Conservation (phyloP, 2,329 filamentous ascomycete genomes). For the Clarireedia monteithiana region DNA sequence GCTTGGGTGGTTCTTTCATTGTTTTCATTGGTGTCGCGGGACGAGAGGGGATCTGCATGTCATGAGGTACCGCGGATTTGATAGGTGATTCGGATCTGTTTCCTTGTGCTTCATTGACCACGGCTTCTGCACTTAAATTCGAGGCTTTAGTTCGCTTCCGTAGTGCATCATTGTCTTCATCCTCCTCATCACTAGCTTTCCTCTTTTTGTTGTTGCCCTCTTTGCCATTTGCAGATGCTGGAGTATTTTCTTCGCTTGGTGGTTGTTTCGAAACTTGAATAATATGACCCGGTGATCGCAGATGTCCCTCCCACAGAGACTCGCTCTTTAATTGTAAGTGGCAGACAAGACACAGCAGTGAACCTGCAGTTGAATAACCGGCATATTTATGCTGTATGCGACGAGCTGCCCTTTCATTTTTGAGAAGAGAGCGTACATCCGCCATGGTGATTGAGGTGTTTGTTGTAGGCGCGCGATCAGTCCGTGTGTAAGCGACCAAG, state of each 20-base stretch:
- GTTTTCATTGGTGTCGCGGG: constrained; percentile 48
- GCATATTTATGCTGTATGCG: constrained; percentile 64
- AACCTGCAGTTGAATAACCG: constrained; percentile 59
- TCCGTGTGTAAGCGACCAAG: background rate
- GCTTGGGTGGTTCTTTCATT: constrained; percentile 34
- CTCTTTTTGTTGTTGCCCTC: constrained; percentile 39
- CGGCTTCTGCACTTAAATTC: constrained; percentile 28
- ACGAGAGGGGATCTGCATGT: constrained; percentile 56
- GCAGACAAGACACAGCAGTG: constrained; percentile 61
- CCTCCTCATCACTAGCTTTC: constrained; percentile 35
- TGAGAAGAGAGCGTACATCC: constrained; percentile 72
- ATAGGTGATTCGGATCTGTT: background rate
- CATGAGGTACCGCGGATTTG: constrained; percentile 25
- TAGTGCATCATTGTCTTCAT: constrained; percentile 32
- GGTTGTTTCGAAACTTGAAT: constrained; percentile 30
- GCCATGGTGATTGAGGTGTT: constrained; percentile 46
- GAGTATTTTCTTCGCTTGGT: constrained; percentile 4
- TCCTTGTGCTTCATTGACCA: constrained; percentile 25
- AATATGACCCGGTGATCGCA: constrained; percentile 39
- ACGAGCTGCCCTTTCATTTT: constrained; percentile 67
- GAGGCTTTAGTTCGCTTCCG: constrained; percentile 37
- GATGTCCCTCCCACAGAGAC: constrained; percentile 57
- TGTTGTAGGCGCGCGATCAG: background rate
- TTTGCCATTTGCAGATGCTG: background rate
- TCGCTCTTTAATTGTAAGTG: constrained; percentile 58